phyloP scores from a whole-genome alignment of 2,329 filamentous ascomycete species.

The Colletotrichum melonis region DNA sequence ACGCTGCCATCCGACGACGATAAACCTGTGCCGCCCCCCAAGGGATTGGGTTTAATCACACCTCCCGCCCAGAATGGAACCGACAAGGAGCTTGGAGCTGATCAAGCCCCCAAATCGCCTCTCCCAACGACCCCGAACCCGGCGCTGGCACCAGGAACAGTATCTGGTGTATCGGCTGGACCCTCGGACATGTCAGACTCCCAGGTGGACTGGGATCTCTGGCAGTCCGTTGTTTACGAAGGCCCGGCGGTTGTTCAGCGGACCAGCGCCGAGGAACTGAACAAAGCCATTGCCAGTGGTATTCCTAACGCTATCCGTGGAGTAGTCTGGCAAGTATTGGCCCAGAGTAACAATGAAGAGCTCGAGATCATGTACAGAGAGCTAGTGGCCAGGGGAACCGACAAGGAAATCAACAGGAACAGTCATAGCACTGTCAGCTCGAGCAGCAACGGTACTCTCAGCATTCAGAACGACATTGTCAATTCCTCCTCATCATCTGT shows the following conservation, averaged over 20 bases:
- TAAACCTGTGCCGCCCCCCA: constrained; percentile 43
- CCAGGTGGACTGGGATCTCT: constrained; percentile 98
- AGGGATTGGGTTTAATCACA: constrained; percentile 39
- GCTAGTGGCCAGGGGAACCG: constrained; percentile 81
- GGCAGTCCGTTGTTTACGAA: constrained; percentile 96
- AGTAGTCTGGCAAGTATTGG: constrained; percentile 98
- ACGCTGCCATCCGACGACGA: constrained; percentile 65
- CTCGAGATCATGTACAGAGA: constrained; percentile 89
- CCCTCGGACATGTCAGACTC: constrained; percentile 76
- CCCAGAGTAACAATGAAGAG: constrained; percentile 93
- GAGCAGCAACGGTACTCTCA: constrained; percentile 65
- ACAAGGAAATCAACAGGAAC: constrained; percentile 77
- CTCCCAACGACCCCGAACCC: constrained; percentile 75
- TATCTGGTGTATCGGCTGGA: constrained; percentile 81
- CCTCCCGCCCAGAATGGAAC: constrained; percentile 39
- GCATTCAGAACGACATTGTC: constrained; percentile 73
- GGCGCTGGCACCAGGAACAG: constrained; percentile 84
- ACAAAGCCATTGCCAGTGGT: constrained; percentile 88
- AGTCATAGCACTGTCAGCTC: constrained; percentile 66
- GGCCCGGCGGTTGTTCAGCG: constrained; percentile 89
- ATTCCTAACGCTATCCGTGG: constrained; percentile 96
- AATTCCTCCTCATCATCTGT: constrained; percentile 87
- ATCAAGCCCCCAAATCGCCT: constrained; percentile 44
- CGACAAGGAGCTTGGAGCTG: constrained; percentile 27
- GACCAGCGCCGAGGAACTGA: constrained; percentile 89